A percentile compares a stretch with the other conserved stretches of the same genome.
Evolutionary conservation across 1,284 basidiomycete species (phyloP).

Genomic region (Bjerkandera adusta): DNA sequence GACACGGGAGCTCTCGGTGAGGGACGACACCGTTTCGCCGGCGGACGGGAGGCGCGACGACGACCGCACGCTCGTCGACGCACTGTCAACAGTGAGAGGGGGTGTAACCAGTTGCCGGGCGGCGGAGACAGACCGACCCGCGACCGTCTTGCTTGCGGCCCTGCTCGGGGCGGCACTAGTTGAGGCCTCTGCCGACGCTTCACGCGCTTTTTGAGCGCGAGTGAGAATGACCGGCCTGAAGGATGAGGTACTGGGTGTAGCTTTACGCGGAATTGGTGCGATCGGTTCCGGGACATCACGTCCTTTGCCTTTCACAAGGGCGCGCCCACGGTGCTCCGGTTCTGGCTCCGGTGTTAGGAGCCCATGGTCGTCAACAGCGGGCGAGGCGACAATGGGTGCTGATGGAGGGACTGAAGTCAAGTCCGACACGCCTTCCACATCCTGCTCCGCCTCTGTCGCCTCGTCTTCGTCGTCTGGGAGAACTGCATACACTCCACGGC

Average conservation of each 20-base stretch:
- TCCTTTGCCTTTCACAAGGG: slow-evolving; percentile 12
- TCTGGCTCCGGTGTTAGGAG: slow-evolving; percentile 36
- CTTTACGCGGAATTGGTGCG: slow-evolving; percentile 20
- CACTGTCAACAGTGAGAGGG: slow-evolving; percentile 32
- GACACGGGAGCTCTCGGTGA: slow-evolving; percentile 17
- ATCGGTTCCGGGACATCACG: slow-evolving; percentile 17
- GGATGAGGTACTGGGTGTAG: slow-evolving; percentile 19
- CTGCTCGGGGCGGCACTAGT: slow-evolving; percentile 22
- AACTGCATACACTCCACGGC: slow-evolving; percentile 74
- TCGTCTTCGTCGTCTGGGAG: slow-evolving; percentile 54
- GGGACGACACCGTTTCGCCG: slow-evolving; percentile 15
- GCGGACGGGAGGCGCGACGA: slow-evolving; percentile 24
- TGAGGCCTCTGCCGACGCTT: slow-evolving; percentile 19
- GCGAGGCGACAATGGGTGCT: slow-evolving; percentile 19
- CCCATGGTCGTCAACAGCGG: slow-evolving; percentile 23
- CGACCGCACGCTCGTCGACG: slow-evolving; percentile 26
- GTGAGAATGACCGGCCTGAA: slow-evolving; percentile 59
- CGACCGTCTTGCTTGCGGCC: slow-evolving; percentile 14
- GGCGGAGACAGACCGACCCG: slow-evolving; percentile 22
- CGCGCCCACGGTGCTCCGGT: slow-evolving; percentile 14
- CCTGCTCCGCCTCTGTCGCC: slow-evolving; percentile 36
- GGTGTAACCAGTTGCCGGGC: slow-evolving; percentile 33
- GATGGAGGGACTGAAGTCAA: slow-evolving; percentile 42
- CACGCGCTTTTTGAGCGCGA: slow-evolving; percentile 50
- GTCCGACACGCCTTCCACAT: slow-evolving; percentile 35